Evolutionary conservation across 257 asterid genomes (phyloP).

Genomic region (Nicotiana sylvestris): DNA sequence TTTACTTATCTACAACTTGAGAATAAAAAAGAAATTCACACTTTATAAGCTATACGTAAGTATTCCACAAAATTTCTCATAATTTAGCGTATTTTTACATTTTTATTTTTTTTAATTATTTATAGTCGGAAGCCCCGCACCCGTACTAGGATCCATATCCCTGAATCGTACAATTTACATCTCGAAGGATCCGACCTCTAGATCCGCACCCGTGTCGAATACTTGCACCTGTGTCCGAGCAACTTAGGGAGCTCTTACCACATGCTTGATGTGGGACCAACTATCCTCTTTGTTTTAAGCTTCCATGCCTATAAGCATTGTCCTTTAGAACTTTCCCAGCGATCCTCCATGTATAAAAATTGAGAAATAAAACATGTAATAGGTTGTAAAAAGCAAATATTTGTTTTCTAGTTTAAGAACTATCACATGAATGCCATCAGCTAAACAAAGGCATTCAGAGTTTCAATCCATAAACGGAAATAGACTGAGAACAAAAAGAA

Average conservation of each 20-base stretch:
- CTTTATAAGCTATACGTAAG: too few species aligned
- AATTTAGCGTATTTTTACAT: too few species aligned
- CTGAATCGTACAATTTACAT: too few species aligned
- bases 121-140: too few species aligned
- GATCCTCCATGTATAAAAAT: not conserved
- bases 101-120: too few species aligned
- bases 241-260: not conserved
- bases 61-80: too few species aligned
- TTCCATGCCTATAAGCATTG: not conserved
- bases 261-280: not conserved
- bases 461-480: not conserved
- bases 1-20: too few species aligned
- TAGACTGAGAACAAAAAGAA: slow-evolving; percentile 8
- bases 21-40: too few species aligned
- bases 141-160: too few species aligned
- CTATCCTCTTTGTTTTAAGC: not conserved
- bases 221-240: too few species aligned
- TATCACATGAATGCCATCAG: slow-evolving; percentile 1
- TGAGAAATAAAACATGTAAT: not conserved
- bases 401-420: not conserved
- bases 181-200: too few species aligned
- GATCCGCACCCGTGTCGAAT: too few species aligned
- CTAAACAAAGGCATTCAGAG: not conserved
- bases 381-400: not conserved
- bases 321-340: not conserved